phyloP scores from a whole-genome alignment of 1,139 yeast genomes.

The Kurtzmaniella natalensis region DNA sequence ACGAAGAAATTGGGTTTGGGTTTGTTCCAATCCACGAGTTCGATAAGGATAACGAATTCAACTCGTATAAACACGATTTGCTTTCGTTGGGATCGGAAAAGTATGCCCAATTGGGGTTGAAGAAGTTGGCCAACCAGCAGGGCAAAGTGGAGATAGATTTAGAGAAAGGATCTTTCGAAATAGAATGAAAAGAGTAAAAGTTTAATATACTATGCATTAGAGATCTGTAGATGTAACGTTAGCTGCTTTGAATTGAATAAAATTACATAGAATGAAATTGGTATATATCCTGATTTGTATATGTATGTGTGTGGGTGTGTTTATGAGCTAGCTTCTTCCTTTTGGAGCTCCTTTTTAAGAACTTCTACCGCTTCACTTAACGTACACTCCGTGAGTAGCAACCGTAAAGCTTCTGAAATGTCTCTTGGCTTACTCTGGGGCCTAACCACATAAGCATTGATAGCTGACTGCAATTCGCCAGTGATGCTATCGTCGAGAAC shows the following conservation, averaged over 20 bases:
- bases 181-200: too few species aligned
- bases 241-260: too few species aligned
- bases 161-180: too few species aligned
- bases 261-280: too few species aligned
- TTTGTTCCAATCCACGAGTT: constrained; percentile 35
- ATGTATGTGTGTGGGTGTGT: too few species aligned
- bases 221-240: too few species aligned
- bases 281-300: too few species aligned
- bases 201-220: too few species aligned
- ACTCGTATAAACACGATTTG: constrained; percentile 25
- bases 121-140: too few species aligned
- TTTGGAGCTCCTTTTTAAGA: not conserved
- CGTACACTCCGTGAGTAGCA: not conserved
- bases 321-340: too few species aligned
- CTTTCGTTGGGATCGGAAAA: too few species aligned
- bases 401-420: not conserved
- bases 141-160: constrained; percentile 5
- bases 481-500: constrained; percentile 17
- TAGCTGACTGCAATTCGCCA: constrained; percentile 25
- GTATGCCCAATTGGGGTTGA: constrained; percentile 4
- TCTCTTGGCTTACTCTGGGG: constrained; percentile 10
- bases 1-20: constrained; percentile 17
- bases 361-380: not conserved
- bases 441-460: constrained; percentile 9
- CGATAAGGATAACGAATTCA: constrained; percentile 30